Base-by-base conservation (phyloP, 116 monocot genomes). In the Posidonia oceanica region DNA sequence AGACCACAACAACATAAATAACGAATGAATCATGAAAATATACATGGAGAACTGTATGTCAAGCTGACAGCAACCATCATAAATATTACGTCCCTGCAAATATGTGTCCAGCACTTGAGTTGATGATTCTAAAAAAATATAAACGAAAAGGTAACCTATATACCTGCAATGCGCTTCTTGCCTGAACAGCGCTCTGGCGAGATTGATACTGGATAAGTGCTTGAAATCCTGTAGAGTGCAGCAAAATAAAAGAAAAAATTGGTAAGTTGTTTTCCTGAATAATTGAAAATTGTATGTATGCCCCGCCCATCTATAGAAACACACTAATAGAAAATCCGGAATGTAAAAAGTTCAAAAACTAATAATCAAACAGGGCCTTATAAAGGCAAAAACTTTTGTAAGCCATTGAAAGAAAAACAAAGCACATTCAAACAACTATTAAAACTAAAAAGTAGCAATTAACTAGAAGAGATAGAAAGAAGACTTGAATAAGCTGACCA, bases 171-270 rank as follows among this genome's bases (percentile, higher is more conserved):
- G 87, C 69, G 71, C 68, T 80, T 77, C 85, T 87, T 82, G 92
- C 97, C 72, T 87, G 87, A 40, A 97, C 42, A 60, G 87, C 97
- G 77, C 83, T 81, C 52, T 89, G 87, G 10, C 77, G 68, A 42
- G 86, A 78, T 53, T 91, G 85, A 78, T 83, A 97, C 63, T 97
- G 97, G 63, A 97, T 87, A 67, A 97, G 91, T 39, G 92, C 89
- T 85, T 97, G 97, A 80, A 87, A 89, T 54, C 97, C 97, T 97
- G n/a, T n/a, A n/a, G n/a, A n/a, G n/a, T n/a, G n/a, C n/a, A n/a
- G n/a, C n/a, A n/a, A n/a, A n/a, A n/a, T n/a, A n/a, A n/a, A n/a
- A n/a, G n/a, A n/a, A n/a, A n/a, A n/a, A n/a, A n/a, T n/a, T n/a
- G n/a, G n/a, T n/a, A n/a, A n/a, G n/a, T n/a, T n/a, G n/a, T n/a